phyloP scores from a whole-genome alignment of 1,284 basidiomycete species.

The Heterobasidion irregulare region DNA sequence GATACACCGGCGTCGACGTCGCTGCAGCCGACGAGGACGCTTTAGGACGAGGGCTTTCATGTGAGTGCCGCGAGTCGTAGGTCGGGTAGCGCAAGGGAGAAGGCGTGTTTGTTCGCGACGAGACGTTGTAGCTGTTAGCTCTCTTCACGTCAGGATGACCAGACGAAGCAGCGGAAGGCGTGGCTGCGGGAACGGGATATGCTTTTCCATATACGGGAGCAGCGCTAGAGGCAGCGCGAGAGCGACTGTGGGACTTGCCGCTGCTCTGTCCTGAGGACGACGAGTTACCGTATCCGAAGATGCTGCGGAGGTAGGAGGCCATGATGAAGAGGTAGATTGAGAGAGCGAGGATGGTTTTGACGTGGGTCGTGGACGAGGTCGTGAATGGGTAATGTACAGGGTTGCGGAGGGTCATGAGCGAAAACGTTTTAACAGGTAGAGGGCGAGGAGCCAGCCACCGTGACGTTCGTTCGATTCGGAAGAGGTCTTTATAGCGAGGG shows the following conservation, averaged over 20 bases:
- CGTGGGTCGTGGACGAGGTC: slow-evolving; percentile 1
- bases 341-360: slow-evolving; percentile 4
- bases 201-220: slow-evolving; percentile 1
- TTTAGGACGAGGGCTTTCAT: slow-evolving; percentile 18
- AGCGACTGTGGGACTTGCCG: slow-evolving; percentile 18
- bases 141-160: slow-evolving; percentile 17
- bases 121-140: slow-evolving; percentile 22
- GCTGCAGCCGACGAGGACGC: slow-evolving; percentile 15
- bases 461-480: background rate
- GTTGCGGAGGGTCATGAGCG: background rate
- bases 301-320: slow-evolving; percentile 28
- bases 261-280: slow-evolving; percentile 4
- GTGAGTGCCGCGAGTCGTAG: slow-evolving; percentile 13
- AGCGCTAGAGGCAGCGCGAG: slow-evolving; percentile 17
- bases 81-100: slow-evolving; percentile 28
- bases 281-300: slow-evolving; percentile 22
- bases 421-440: background rate
- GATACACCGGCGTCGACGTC: slow-evolving; percentile 10
- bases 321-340: slow-evolving; percentile 13
- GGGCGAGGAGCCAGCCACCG: background rate
- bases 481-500: slow-evolving; percentile 5
- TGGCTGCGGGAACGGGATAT: slow-evolving; percentile 14
- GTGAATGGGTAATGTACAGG: slow-evolving; percentile 9
- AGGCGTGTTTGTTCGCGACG: slow-evolving; percentile 19
- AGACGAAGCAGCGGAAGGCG: slow-evolving; percentile 14